Evolutionary conservation across 352 stramenopile genomes (phyloP).

Genomic region (Phytopythium delawarense): DNA sequence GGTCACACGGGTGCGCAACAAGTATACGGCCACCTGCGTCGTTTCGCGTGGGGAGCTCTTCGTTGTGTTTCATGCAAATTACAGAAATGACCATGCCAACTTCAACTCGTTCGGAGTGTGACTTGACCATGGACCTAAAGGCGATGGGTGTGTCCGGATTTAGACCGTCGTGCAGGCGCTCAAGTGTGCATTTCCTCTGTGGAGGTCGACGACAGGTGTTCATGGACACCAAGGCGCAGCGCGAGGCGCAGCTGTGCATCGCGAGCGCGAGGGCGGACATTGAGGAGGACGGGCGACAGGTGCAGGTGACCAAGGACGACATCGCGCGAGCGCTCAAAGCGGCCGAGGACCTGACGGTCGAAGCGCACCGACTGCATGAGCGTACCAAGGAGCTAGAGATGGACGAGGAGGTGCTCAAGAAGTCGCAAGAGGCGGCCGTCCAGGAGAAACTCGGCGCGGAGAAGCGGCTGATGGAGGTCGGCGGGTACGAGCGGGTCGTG

Average conservation of each 20-base stretch:
- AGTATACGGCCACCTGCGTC: slow-evolving; percentile 6
- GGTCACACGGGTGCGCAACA: not conserved
- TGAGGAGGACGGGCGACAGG: slow-evolving; percentile 21
- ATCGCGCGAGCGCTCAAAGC: slow-evolving; percentile 33
- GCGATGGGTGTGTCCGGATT: not conserved
- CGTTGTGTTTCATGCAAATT: not conserved
- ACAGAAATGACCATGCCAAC: not conserved
- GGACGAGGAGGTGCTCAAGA: slow-evolving; percentile 46
- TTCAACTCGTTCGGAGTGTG: not conserved
- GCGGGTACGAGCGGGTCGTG: slow-evolving; percentile 54
- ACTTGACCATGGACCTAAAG: not conserved
- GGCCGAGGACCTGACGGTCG: slow-evolving; percentile 49
- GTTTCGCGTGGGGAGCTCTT: not conserved
- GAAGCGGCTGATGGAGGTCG: slow-evolving; percentile 59
- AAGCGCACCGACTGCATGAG: slow-evolving; percentile 38
- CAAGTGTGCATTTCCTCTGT: not conserved
- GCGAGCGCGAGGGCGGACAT: slow-evolving; percentile 33
- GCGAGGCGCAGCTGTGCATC: slow-evolving; percentile 37
- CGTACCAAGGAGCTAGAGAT: slow-evolving; percentile 58
- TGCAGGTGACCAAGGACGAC: slow-evolving; percentile 30
- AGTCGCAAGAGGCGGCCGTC: slow-evolving; percentile 43
- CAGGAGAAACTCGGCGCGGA: slow-evolving; percentile 51
- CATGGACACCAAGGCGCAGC: slow-evolving; percentile 28
- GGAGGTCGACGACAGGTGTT: not conserved
- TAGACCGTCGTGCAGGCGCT: not conserved